Conservation (phyloP, 441 rosid genomes). For the Theobroma grandiflorum region DNA sequence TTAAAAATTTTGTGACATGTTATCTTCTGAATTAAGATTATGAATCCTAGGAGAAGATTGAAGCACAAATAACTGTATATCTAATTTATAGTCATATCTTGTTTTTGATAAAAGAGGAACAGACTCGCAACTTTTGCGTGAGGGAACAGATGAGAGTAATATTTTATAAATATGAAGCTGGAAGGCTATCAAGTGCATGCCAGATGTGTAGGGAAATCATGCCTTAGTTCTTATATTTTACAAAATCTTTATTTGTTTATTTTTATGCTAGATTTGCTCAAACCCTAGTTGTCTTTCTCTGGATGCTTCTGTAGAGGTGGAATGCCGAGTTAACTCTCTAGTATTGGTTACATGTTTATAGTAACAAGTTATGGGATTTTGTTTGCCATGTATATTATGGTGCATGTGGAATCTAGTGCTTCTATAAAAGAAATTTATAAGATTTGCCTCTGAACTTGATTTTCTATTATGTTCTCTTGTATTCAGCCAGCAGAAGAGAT, state of each 20-base stretch:
- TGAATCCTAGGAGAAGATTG: conserved; percentile 6
- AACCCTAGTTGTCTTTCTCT: not conserved
- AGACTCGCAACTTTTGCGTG: not conserved
- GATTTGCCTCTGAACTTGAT: not conserved
- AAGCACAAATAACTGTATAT: not conserved
- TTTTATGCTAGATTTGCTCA: not conserved
- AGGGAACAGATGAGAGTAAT: not conserved
- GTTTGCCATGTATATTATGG: too few species aligned
- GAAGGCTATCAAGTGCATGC: not conserved
- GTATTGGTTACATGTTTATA: too few species aligned
- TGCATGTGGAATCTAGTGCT: not conserved
- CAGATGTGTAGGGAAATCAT: not conserved
- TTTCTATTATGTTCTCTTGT: conserved; percentile 6
- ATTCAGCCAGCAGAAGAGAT: conserved; percentile 17
- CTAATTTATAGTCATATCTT: not conserved
- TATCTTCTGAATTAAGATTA: not conserved
- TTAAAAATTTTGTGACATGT: not conserved
- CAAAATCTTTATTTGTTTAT: not conserved
- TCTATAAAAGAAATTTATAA: not conserved
- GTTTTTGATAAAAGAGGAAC: not conserved
- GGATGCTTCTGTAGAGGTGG: conserved; percentile 17
- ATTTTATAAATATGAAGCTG: not conserved
- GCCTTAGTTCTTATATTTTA: not conserved
- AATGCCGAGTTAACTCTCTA: conserved; percentile 3
- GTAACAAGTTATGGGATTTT: too few species aligned